phyloP scores from a whole-genome alignment of 73 alveolate species.

The Breviolum minutum region DNA sequence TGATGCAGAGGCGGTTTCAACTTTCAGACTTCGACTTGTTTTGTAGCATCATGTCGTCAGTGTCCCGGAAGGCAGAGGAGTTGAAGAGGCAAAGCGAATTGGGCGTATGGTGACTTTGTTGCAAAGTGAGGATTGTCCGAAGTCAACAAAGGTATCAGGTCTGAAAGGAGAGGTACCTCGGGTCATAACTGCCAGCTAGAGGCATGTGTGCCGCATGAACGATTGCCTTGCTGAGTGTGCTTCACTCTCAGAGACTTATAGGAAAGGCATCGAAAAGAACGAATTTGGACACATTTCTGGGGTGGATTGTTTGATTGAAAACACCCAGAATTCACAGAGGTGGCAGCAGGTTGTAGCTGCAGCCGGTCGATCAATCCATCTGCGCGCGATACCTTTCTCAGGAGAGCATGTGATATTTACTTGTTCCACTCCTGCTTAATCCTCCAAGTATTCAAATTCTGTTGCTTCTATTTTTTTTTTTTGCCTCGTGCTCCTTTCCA shows the following conservation, averaged over 20 bases:
- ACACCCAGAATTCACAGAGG: neutral
- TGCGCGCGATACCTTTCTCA: slow-evolving; percentile 61
- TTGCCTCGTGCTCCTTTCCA: too few species aligned
- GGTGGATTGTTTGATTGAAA: neutral
- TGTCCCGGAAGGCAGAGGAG: neutral
- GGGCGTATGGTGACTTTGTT: neutral
- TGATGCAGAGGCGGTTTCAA: slow-evolving; percentile 1
- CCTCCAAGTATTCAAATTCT: too few species aligned
- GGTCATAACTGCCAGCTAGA: neutral
- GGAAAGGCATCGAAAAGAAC: neutral
- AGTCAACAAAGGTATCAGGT: neutral
- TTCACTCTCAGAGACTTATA: neutral
- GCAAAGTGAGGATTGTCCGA: neutral
- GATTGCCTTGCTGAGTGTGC: slow-evolving; percentile 68
- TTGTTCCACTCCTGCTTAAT: too few species aligned
- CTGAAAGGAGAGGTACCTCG: neutral
- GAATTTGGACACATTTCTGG: neutral
- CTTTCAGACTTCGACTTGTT: neutral
- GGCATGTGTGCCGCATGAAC: slow-evolving; percentile 57
- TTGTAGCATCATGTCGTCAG: neutral
- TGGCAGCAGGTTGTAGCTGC: slow-evolving; percentile 79
- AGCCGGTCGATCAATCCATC: slow-evolving; percentile 73
- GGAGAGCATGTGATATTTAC: neutral
- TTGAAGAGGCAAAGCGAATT: slow-evolving; percentile 11
- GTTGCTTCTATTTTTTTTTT: too few species aligned